phyloP scores from a whole-genome alignment of 257 asterid genomes.

The Solanum bulbocastanum region DNA sequence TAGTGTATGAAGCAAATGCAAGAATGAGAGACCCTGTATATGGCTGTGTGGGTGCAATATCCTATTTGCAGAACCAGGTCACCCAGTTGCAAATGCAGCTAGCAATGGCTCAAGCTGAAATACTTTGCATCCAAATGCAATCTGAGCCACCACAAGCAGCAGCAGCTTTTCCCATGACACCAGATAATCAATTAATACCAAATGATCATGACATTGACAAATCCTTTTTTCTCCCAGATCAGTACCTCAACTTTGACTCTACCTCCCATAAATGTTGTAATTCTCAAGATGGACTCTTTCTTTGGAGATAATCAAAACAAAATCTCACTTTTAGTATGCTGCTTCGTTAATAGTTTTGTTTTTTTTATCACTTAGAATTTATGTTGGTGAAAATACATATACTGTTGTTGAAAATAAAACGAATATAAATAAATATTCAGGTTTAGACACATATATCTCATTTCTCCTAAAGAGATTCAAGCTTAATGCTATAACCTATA shows the following conservation, averaged over 20 bases:
- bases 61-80: slow-evolving; percentile 1
- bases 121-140: neutral
- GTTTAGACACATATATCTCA: neutral
- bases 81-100: neutral
- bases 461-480: neutral
- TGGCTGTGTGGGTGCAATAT: slow-evolving; percentile 12
- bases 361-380: neutral
- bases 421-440: too few relatives aligned
- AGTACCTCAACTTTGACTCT: slow-evolving; percentile 8
- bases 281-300: slow-evolving; percentile 29
- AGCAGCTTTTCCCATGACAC: neutral
- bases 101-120: slow-evolving; percentile 8
- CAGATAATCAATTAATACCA: neutral
- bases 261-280: slow-evolving; percentile 1
- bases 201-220: slow-evolving; percentile 9
- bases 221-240: slow-evolving; percentile 14
- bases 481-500: neutral
- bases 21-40: slow-evolving; percentile 11
- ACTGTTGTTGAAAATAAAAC: neutral
- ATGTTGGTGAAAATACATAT: neutral
- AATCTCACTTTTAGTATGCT: neutral
- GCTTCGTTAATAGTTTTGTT: neutral
- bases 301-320: slow-evolving; percentile 13
- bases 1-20: slow-evolving; percentile 13
- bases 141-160: neutral